A percentile compares a stretch with the other conserved stretches of the same genome.
Conservation (phyloP, 163 green algal genomes). For the Chlamydomonas reinhardtii region DNA sequence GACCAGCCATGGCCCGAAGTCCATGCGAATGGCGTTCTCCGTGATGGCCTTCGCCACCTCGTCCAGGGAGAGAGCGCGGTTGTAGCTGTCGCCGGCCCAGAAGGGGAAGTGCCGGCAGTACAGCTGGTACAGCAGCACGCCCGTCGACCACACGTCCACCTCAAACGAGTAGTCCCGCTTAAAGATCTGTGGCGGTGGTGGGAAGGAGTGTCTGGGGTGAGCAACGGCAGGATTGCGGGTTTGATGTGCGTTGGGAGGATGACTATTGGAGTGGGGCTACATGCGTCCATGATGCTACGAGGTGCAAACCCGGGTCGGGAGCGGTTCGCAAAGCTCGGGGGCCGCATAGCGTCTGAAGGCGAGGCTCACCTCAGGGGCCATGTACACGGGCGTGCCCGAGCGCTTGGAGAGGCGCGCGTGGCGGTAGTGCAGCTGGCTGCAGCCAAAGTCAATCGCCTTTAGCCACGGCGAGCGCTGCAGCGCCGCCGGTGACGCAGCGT, state of each 20-base stretch:
- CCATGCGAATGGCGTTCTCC: slow-evolving; percentile 58
- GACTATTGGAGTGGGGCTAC: too few species aligned
- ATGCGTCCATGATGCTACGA: too few species aligned
- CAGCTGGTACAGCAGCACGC: slow-evolving; percentile 86
- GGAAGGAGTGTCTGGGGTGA: neutral
- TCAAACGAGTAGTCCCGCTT: slow-evolving; percentile 52
- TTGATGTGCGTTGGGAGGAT: too few species aligned
- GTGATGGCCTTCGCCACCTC: slow-evolving; percentile 64
- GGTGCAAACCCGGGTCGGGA: too few species aligned
- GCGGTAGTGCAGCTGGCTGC: slow-evolving; percentile 69
- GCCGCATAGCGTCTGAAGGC: too few species aligned
- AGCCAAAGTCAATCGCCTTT: slow-evolving; percentile 86
- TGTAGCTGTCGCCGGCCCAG: slow-evolving; percentile 62
- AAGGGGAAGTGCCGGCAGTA: slow-evolving; percentile 79
- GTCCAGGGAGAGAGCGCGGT: slow-evolving; percentile 55
- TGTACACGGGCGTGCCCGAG: slow-evolving; percentile 81
- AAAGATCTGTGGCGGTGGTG: slow-evolving; percentile 39
- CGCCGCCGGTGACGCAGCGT: neutral
- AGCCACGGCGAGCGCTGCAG: slow-evolving; percentile 65
- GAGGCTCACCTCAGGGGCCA: slow-evolving; percentile 70
- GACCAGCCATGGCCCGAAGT: slow-evolving; percentile 68
- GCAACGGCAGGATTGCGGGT: too few species aligned
- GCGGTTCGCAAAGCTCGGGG: too few species aligned
- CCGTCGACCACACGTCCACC: slow-evolving; percentile 76
- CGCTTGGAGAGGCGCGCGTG: slow-evolving; percentile 66